Evolutionary conservation across 2,329 filamentous ascomycete species (phyloP).

Genomic region (Mycocentrospora acerina): DNA sequence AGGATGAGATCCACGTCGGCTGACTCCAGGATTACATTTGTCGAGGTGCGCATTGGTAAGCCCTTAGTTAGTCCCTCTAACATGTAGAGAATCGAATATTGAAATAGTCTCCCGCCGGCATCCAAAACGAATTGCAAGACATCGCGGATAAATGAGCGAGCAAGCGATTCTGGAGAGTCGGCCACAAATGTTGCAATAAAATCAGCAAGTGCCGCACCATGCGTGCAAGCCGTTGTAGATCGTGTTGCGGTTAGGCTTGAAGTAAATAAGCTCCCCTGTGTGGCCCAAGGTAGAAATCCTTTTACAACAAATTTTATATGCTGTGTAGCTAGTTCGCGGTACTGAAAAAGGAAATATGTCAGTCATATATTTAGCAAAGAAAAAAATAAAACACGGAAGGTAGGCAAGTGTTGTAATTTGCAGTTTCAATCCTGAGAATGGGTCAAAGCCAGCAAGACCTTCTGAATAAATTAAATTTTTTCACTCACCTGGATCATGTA

Average conservation of each 20-base stretch:
- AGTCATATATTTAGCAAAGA: neutral
- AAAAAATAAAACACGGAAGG: neutral
- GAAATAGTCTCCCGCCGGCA: slow-evolving; percentile 40
- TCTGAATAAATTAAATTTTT: too few relatives aligned
- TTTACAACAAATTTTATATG: slow-evolving; percentile 38
- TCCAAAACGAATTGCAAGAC: slow-evolving; percentile 42
- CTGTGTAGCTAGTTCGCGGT: neutral
- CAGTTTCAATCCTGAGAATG: too few relatives aligned
- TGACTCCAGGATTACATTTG: slow-evolving; percentile 11
- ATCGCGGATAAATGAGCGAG: slow-evolving; percentile 24
- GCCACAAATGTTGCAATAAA: slow-evolving; percentile 39
- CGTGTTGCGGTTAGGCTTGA: slow-evolving; percentile 38
- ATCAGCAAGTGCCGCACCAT: slow-evolving; percentile 43
- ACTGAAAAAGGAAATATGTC: neutral
- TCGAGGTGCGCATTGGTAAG: slow-evolving; percentile 7
- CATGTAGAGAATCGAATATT: slow-evolving; percentile 46
- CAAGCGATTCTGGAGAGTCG: slow-evolving; percentile 7
- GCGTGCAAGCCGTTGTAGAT: slow-evolving; percentile 36
- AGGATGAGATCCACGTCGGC: slow-evolving; percentile 38
- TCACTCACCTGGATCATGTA: slow-evolving; percentile 22
- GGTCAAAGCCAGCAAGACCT: too few relatives aligned
- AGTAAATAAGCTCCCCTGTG: slow-evolving; percentile 48
- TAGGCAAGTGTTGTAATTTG: neutral
- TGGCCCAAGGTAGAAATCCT: slow-evolving; percentile 51
- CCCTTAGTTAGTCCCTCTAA: slow-evolving; percentile 46